Percentiles rank a stretch among this genome's conserved stretches.
Evolutionary conservation across 768 basidiomycete genomes (phyloP).

Genomic region (Ramaria sp.): DNA sequence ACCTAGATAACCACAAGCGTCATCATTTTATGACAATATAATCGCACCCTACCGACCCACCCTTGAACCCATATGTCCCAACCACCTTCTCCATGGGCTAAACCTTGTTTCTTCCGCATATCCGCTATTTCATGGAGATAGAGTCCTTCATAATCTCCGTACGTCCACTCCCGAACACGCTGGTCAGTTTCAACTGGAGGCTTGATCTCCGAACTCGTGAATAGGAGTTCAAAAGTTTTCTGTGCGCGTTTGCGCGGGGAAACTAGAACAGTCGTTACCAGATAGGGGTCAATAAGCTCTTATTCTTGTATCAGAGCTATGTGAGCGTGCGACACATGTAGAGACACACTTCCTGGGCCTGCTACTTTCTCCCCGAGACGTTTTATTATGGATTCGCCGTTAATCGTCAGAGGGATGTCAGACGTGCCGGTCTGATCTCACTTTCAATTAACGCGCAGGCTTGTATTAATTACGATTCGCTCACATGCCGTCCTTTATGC

Average conservation of each 20-base stretch:
- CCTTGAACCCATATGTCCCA: conserved; percentile 34
- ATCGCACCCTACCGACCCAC: not conserved
- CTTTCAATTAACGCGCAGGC: not conserved
- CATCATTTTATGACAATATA: not conserved
- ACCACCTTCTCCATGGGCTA: conserved; percentile 20
- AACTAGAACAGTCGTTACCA: conserved; percentile 25
- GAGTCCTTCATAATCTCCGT: conserved; percentile 27
- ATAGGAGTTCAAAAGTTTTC: conserved; percentile 29
- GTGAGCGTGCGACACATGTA: not conserved
- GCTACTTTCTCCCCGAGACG: conserved; percentile 26
- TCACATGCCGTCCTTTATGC: conserved; percentile 2
- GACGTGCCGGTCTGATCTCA: conserved; percentile 28
- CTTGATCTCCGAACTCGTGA: conserved; percentile 12
- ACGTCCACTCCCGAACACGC: conserved; percentile 25
- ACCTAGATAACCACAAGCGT: conserved; percentile 14
- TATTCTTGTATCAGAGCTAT: not conserved
- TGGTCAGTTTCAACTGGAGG: conserved; percentile 3
- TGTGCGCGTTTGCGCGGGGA: conserved; percentile 32
- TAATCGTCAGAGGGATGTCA: conserved; percentile 32
- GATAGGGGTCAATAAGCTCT: conserved; percentile 30
- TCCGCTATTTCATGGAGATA: conserved; percentile 7
- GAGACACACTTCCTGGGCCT: conserved; percentile 25
- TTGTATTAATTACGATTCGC: not conserved
- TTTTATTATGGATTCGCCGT: conserved; percentile 29
- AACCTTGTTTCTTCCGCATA: conserved; percentile 13